phyloP scores from a whole-genome alignment of 441 rosid species.

The Euphorbia schlechtendalii region DNA sequence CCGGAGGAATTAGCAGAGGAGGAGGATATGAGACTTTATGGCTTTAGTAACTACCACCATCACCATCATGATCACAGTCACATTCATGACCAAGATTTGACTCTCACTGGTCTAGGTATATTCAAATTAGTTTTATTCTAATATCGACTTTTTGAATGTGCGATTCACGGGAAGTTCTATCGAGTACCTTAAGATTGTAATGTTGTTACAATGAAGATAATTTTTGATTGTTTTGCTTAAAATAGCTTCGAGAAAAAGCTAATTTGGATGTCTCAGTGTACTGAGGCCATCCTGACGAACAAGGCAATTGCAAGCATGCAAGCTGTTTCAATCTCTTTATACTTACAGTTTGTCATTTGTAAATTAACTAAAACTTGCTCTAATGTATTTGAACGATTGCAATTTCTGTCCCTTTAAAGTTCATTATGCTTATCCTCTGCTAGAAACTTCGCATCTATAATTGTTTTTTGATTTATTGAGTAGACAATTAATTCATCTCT shows the following conservation, averaged over 20 bases:
- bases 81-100: slow-evolving; percentile 27
- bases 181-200: background rate
- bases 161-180: background rate
- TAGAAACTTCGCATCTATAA: no score
- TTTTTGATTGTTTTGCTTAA: background rate
- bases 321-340: no score
- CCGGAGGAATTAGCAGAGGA: slow-evolving; percentile 91
- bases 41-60: slow-evolving; percentile 25
- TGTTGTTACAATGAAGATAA: background rate
- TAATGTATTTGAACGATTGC: no score
- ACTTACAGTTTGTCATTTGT: no score
- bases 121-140: background rate
- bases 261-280: no score
- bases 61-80: slow-evolving; percentile 28
- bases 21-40: slow-evolving; percentile 57
- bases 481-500: no score
- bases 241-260: background rate
- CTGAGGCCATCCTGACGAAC: no score
- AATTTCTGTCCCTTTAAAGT: no score
- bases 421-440: no score
- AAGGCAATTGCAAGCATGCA: no score
- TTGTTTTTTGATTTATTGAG: no score
- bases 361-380: no score
- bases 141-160: background rate
- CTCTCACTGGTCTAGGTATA: slow-evolving; percentile 57